Percentiles rank a stretch among this genome's conserved stretches.
Evolutionary conservation across 1,284 basidiomycete genomes (phyloP).

Genomic region (Papiliotrema laurentii): DNA sequence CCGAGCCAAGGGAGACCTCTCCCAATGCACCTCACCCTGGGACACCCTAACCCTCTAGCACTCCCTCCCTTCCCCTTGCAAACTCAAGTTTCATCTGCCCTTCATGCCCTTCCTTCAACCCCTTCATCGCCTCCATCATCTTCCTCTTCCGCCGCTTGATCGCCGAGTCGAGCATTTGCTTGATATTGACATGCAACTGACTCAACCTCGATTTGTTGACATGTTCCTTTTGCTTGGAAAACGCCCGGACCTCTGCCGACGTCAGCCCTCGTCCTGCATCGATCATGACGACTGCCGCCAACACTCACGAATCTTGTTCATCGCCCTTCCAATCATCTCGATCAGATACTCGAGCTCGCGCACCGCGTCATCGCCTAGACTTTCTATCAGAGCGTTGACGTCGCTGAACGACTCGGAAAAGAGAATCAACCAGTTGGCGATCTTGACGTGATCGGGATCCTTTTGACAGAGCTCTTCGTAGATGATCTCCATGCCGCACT

Average conservation of each 20-base stretch:
- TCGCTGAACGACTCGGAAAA: neutral
- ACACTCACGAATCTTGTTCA: conserved; percentile 4
- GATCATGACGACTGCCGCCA: neutral
- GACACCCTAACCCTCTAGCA: too few species aligned
- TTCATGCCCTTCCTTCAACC: neutral
- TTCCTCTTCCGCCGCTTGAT: neutral
- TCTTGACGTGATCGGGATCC: neutral
- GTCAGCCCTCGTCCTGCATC: neutral
- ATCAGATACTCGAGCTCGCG: neutral
- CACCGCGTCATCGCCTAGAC: neutral
- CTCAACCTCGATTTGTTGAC: conserved; percentile 6
- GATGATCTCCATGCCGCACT: neutral
- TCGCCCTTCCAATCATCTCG: neutral
- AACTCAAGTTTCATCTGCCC: conserved; percentile 6
- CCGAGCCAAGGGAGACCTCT: too few species aligned
- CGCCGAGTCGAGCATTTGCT: neutral
- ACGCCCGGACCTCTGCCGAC: neutral
- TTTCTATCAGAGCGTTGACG: neutral
- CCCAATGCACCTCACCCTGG: too few species aligned
- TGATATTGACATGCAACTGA: conserved; percentile 1
- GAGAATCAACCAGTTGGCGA: neutral
- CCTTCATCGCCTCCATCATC: conserved; percentile 1
- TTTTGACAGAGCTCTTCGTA: neutral
- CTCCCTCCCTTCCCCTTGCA: too few species aligned
- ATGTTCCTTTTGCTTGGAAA: neutral